phyloP scores from a whole-genome alignment of 2,329 filamentous ascomycete species.

The Fusarium sp. region DNA sequence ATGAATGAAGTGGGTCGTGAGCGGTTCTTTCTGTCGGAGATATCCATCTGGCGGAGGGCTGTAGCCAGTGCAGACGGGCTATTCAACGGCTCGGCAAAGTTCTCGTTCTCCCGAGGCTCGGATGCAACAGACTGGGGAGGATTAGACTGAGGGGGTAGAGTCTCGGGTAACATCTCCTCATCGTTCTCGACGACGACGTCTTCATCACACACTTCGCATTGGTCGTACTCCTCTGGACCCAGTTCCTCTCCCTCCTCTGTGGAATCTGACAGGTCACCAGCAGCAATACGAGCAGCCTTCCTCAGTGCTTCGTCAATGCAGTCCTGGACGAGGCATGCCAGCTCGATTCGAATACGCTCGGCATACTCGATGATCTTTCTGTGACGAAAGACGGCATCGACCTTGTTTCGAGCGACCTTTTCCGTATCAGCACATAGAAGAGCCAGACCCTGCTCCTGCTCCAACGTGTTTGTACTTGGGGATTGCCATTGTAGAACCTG shows the following conservation, averaged over 20 bases:
- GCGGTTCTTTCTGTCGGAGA: slow-evolving; percentile 46
- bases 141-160: slow-evolving; percentile 24
- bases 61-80: slow-evolving; percentile 66
- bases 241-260: slow-evolving; percentile 69
- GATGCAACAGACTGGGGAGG: slow-evolving; percentile 23
- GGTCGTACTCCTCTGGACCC: slow-evolving; percentile 44
- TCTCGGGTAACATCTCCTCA: slow-evolving; percentile 26
- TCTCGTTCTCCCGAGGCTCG: slow-evolving; percentile 29
- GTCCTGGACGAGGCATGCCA: slow-evolving; percentile 91
- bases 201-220: slow-evolving; percentile 50
- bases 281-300: slow-evolving; percentile 89
- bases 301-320: slow-evolving; percentile 93
- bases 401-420: slow-evolving; percentile 84
- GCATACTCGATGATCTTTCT: slow-evolving; percentile 95
- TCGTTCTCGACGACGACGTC: slow-evolving; percentile 47
- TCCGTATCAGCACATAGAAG: slow-evolving; percentile 92
- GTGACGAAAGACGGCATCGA: slow-evolving; percentile 92
- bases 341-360: slow-evolving; percentile 94
- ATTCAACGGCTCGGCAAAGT: slow-evolving; percentile 42
- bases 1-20: slow-evolving; percentile 66
- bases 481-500: slow-evolving; percentile 98
- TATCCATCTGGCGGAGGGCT: slow-evolving; percentile 61
- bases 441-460: slow-evolving; percentile 92
- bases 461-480: slow-evolving; percentile 88
- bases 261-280: slow-evolving; percentile 86